Conservation (phyloP, 2,329 filamentous ascomycete genomes). For the Colletotrichum sp. region DNA sequence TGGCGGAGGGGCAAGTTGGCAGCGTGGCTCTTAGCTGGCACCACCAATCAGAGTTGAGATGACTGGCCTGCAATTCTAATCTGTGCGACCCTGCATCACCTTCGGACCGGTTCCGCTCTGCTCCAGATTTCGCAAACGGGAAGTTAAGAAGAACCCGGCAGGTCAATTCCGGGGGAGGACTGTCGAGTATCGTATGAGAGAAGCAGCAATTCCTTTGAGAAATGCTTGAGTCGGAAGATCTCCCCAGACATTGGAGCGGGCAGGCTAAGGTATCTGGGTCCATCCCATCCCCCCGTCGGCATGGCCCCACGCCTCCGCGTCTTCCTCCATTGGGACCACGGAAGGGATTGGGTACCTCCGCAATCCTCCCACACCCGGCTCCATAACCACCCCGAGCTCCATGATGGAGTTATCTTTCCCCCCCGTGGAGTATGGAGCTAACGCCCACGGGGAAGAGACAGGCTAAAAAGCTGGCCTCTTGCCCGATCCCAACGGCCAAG, state of each 20-base stretch:
- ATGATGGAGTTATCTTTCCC: conserved; percentile 9
- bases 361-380: conserved; percentile 6
- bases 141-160: not conserved
- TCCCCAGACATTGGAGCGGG: not conserved
- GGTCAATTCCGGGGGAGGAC: not conserved
- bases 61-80: not conserved
- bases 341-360: conserved; percentile 12
- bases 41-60: not conserved
- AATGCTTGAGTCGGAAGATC: not conserved
- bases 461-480: not conserved
- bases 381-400: not conserved
- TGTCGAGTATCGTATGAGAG: not conserved
- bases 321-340: not conserved
- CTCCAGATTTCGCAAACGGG: not conserved
- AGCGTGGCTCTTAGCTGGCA: not conserved
- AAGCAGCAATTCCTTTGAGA: not conserved
- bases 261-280: not conserved
- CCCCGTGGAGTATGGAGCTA: not conserved
- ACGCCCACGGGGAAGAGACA: not conserved
- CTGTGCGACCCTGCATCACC: not conserved
- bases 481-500: not conserved
- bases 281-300: not conserved
- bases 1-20: not conserved
- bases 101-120: not conserved
- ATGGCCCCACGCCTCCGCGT: conserved; percentile 5